Conservation (phyloP, 108 stramenopile species). For the Conticribra guillardii region DNA sequence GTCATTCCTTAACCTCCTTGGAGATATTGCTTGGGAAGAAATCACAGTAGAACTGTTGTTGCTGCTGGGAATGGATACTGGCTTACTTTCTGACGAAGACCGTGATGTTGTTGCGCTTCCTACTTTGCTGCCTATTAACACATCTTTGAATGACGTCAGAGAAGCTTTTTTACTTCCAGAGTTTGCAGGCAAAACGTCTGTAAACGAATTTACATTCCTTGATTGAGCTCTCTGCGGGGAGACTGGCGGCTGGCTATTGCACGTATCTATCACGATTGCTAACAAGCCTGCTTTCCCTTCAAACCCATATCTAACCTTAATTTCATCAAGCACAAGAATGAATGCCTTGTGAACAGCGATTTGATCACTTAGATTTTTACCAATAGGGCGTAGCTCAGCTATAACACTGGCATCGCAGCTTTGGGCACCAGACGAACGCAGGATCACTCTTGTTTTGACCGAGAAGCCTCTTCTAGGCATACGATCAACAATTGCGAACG, state of each 20-base stretch:
- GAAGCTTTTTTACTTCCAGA: constrained; percentile 9
- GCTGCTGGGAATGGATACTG: too few species aligned
- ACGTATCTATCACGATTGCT: constrained; percentile 42
- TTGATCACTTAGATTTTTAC: constrained; percentile 84
- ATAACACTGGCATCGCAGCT: constrained; percentile 68
- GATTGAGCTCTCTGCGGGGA: constrained; percentile 17
- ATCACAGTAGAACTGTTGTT: constrained; percentile 5
- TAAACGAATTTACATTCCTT: constrained; percentile 18
- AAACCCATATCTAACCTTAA: constrained; percentile 69
- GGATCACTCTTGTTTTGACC: constrained; percentile 62
- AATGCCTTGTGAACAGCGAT: constrained; percentile 85
- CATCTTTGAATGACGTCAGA: constrained; percentile 49
- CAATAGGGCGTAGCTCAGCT: constrained; percentile 77
- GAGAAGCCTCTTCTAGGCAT: constrained; percentile 83
- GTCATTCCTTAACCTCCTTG: constrained; percentile 12
- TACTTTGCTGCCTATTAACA: constrained; percentile 12
- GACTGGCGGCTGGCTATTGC: constrained; percentile 25
- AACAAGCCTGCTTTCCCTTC: constrained; percentile 57
- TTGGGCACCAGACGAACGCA: constrained; percentile 53
- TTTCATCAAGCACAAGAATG: constrained; percentile 77
- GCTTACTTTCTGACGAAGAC: too few species aligned
- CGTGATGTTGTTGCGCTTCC: constrained; percentile 8
- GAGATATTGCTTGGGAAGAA: constrained; percentile 10
- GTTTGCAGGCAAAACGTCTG: constrained; percentile 27
- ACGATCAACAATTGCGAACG: constrained; percentile 63